Evolutionary conservation across 1,284 basidiomycete genomes (phyloP).

Genomic region (Bothia castanella): DNA sequence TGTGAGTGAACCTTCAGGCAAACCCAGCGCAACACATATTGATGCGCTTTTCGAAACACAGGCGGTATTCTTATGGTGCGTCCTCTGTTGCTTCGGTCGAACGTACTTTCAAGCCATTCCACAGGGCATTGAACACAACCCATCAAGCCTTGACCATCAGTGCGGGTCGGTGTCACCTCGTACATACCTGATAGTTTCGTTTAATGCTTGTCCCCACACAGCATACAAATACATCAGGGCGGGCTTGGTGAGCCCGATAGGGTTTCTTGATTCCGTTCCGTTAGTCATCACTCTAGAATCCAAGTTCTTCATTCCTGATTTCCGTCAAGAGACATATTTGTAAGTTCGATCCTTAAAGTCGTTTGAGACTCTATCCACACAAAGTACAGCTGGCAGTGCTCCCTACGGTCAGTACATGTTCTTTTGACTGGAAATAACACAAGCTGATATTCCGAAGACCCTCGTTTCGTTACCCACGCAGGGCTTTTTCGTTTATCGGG

Average conservation of each 20-base stretch:
- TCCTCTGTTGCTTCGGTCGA: too few relatives aligned
- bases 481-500: slow-evolving; percentile 15
- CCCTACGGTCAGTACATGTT: slow-evolving; percentile 1
- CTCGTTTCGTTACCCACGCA: slow-evolving; percentile 11
- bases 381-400: neutral
- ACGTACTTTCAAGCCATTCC: too few relatives aligned
- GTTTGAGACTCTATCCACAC: neutral
- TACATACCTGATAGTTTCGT: neutral
- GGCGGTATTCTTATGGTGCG: too few relatives aligned
- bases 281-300: neutral
- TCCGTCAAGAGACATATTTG: slow-evolving; percentile 1
- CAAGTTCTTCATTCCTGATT: neutral
- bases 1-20: neutral
- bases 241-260: neutral
- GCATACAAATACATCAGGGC: neutral
- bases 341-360: neutral
- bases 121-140: slow-evolving; percentile 1
- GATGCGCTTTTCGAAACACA: too few relatives aligned
- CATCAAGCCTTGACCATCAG: neutral
- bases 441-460: slow-evolving; percentile 9
- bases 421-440: neutral
- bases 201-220: neutral
- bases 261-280: neutral
- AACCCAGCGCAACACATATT: too few relatives aligned
- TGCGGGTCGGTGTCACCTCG: neutral